Conservation (phyloP, 2,329 filamentous ascomycete species). For the Pestalotiopsis sp. region DNA sequence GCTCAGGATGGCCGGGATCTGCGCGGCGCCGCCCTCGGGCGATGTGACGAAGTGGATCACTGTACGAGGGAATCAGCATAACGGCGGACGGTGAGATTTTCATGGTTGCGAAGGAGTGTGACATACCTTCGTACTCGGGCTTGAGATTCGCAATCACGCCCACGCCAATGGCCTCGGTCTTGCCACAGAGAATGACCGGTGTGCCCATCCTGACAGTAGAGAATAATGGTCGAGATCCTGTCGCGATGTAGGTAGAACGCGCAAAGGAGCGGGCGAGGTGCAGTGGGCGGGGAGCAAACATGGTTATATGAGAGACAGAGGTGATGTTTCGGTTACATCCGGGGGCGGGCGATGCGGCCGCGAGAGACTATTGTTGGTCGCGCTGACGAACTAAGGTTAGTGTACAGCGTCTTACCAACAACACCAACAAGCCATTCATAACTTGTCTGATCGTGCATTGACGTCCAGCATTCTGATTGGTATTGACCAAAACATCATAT, state of each 20-base stretch:
- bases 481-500: no score
- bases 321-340: background rate
- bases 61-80: conserved; percentile 3
- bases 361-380: background rate
- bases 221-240: background rate
- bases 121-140: conserved; percentile 25
- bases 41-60: conserved; percentile 25
- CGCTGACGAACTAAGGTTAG: no score
- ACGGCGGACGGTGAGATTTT: background rate
- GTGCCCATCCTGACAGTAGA: conserved; percentile 12
- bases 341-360: background rate
- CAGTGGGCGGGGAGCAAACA: background rate
- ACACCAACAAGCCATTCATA: no score
- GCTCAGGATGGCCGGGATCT: conserved; percentile 21
- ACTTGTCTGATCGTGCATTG: no score
- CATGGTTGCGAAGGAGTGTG: background rate
- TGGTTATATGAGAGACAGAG: background rate
- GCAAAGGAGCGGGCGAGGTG: background rate
- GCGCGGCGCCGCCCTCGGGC: conserved; percentile 14
- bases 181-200: conserved; percentile 24
- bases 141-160: conserved; percentile 21
- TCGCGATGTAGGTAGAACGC: background rate
- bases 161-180: conserved; percentile 18
- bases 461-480: no score
- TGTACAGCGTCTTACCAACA: no score